Percentiles rank a stretch among this genome's conserved stretches.
These are phyloP conservation scores for Cladosporium halotolerans DNA, from an alignment of 2,329 filamentous ascomycete genomes.

Conservation along the genomic window DNA sequence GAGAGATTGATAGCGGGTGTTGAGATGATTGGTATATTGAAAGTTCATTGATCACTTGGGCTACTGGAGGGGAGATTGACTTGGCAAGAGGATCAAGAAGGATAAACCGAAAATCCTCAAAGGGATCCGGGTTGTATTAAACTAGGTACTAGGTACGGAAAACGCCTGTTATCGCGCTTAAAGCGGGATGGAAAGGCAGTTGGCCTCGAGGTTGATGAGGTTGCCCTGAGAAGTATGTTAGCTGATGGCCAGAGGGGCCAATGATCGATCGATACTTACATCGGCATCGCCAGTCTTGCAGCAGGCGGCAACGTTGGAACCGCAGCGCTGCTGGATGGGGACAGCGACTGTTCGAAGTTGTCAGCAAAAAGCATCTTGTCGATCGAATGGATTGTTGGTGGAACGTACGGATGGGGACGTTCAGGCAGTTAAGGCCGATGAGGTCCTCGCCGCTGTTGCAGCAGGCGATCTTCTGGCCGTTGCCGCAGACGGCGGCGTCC, in stretches of 20 bases:
- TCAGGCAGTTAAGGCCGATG: conserved; percentile 7
- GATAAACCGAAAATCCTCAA: too few relatives aligned
- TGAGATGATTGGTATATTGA: too few relatives aligned
- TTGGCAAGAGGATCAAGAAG: too few relatives aligned
- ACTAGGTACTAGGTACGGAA: too few relatives aligned
- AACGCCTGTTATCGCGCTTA: neutral
- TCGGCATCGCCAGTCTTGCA: conserved; percentile 2
- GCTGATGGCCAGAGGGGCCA: neutral
- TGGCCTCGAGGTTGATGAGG: conserved; percentile 12
- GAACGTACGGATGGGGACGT: conserved; percentile 4
- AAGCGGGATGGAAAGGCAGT: conserved; percentile 10
- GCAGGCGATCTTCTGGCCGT: conserved; percentile 10
- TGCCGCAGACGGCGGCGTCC: neutral
- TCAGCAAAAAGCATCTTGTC: neutral
- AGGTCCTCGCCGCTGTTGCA: conserved; percentile 9
- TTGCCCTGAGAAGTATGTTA: conserved; percentile 1
- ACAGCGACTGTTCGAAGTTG: neutral
- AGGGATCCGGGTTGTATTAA: too few relatives aligned
- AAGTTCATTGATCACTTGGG: too few relatives aligned
- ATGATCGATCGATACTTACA: neutral
- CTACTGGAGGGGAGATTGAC: too few relatives aligned
- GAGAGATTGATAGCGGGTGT: too few relatives aligned
- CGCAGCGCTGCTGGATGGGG: conserved; percentile 6
- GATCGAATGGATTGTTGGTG: neutral
- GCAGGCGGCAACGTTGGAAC: conserved; percentile 7